Conservation (phyloP, 805 yeast genomes). For the Ogataea pilisensis region DNA sequence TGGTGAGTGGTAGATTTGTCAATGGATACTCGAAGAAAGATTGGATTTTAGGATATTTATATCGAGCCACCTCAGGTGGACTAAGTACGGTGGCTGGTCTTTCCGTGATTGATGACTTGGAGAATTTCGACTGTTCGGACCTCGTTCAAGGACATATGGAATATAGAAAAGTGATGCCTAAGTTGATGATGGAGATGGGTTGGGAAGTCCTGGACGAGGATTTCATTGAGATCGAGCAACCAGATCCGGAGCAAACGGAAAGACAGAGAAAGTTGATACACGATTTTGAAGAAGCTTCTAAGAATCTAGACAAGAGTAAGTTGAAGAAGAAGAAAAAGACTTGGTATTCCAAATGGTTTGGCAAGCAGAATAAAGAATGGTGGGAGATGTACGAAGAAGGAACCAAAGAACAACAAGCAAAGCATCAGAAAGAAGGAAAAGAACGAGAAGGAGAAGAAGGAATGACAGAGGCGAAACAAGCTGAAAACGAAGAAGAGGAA, state of each 20-base stretch:
- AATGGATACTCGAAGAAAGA: slow-evolving; percentile 91
- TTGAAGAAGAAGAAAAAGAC: slow-evolving; percentile 36
- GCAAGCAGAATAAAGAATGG: slow-evolving; percentile 49
- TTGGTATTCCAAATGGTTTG: slow-evolving; percentile 42
- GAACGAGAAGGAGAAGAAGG: not conserved
- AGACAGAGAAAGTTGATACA: slow-evolving; percentile 75
- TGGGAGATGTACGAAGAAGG: slow-evolving; percentile 50
- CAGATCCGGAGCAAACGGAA: slow-evolving; percentile 83
- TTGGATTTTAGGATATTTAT: slow-evolving; percentile 93
- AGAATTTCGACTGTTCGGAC: slow-evolving; percentile 84
- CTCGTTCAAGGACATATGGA: slow-evolving; percentile 94
- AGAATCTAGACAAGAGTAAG: slow-evolving; percentile 39
- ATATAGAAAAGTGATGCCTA: slow-evolving; percentile 93
- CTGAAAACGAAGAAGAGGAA: slow-evolving; percentile 4
- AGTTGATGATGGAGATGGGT: slow-evolving; percentile 59
- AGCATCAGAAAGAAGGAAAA: slow-evolving; percentile 17
- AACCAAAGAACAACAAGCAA: slow-evolving; percentile 27
- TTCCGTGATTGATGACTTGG: slow-evolving; percentile 71
- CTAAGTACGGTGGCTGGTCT: slow-evolving; percentile 87
- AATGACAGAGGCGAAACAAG: not conserved
- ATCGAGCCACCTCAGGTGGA: slow-evolving; percentile 95
- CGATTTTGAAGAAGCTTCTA: slow-evolving; percentile 83
- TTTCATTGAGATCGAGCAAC: slow-evolving; percentile 93
- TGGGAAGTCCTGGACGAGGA: slow-evolving; percentile 87
- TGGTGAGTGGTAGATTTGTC: slow-evolving; percentile 83